phyloP scores from a whole-genome alignment of 2,329 filamentous ascomycete genomes.

The Calonectria crousiana region DNA sequence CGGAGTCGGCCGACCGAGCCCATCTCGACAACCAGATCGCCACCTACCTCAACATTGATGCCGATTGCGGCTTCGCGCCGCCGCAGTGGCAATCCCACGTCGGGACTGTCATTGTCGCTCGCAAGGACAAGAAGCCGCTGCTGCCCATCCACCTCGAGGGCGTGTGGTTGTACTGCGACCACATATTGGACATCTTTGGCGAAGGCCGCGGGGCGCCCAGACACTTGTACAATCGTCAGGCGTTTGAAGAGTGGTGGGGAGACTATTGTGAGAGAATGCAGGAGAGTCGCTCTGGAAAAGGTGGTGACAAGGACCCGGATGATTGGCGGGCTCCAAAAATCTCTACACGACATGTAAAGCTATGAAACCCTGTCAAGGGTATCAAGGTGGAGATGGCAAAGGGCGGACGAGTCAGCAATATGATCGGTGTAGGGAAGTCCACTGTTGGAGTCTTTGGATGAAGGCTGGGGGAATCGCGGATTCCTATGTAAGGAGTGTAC shows the following conservation, averaged over 20 bases:
- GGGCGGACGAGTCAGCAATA: not conserved
- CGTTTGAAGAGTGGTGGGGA: conserved; percentile 23
- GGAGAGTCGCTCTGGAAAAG: not conserved
- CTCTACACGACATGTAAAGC: not conserved
- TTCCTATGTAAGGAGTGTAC: no score
- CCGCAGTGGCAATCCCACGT: conserved; percentile 20
- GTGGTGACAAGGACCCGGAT: conserved; percentile 20
- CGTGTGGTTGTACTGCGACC: conserved; percentile 9
- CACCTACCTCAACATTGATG: conserved; percentile 26
- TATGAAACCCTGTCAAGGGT: not conserved
- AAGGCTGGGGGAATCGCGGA: no score
- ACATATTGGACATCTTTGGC: not conserved
- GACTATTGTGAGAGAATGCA: conserved; percentile 7
- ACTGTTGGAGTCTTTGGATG: not conserved
- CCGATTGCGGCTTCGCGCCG: conserved; percentile 13
- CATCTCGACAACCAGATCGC: conserved; percentile 21
- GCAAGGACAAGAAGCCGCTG: conserved; percentile 26
- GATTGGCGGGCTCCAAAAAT: conserved; percentile 13
- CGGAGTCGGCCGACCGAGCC: conserved; percentile 14
- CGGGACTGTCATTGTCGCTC: conserved; percentile 21
- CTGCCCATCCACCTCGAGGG: conserved; percentile 13
- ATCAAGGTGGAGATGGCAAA: not conserved
- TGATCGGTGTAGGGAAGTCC: not conserved
- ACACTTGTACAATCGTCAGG: not conserved
- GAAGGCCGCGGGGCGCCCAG: not conserved